Evolutionary conservation across 192 early-diverging fungal species (phyloP).

Genomic region (Glomus cerebriforme): DNA sequence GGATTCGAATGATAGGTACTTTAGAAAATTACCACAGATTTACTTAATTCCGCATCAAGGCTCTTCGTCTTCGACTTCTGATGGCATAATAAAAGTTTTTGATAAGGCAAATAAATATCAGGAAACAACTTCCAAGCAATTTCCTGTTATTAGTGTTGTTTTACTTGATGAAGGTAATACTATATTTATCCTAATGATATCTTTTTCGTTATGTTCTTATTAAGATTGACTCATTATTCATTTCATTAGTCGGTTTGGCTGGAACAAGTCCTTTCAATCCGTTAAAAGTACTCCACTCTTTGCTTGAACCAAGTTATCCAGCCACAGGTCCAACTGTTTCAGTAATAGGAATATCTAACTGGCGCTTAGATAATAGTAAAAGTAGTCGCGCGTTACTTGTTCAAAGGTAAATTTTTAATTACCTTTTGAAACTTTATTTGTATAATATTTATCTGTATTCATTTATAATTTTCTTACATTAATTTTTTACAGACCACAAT

Average conservation of each 20-base stretch:
- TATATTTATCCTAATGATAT: not conserved
- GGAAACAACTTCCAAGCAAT: conserved; percentile 13
- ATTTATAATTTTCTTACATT: too few species aligned
- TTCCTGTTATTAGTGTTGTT: conserved; percentile 23
- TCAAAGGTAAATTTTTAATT: conserved; percentile 1
- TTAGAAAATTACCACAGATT: conserved; percentile 24
- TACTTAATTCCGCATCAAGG: conserved; percentile 33
- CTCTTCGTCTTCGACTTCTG: conserved; percentile 32
- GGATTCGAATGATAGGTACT: conserved; percentile 26
- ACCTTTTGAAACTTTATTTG: too few species aligned
- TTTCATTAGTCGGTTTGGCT: conserved; percentile 30
- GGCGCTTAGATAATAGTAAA: conserved; percentile 34
- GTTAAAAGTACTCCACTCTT: not conserved
- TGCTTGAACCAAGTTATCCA: not conserved
- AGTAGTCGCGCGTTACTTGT: conserved; percentile 20
- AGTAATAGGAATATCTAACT: conserved; percentile 35
- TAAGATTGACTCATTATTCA: not conserved
- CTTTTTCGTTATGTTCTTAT: not conserved
- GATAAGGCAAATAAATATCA: conserved; percentile 29
- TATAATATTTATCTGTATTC: too few species aligned
- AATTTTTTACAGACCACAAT: not conserved
- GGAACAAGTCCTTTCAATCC: conserved; percentile 22
- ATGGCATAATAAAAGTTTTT: conserved; percentile 30
- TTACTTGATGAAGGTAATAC: conserved; percentile 20
- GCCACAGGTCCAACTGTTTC: not conserved